Evolutionary conservation across 1,139 yeast genomes (phyloP).

Genomic region (Kodamaea suecica): DNA sequence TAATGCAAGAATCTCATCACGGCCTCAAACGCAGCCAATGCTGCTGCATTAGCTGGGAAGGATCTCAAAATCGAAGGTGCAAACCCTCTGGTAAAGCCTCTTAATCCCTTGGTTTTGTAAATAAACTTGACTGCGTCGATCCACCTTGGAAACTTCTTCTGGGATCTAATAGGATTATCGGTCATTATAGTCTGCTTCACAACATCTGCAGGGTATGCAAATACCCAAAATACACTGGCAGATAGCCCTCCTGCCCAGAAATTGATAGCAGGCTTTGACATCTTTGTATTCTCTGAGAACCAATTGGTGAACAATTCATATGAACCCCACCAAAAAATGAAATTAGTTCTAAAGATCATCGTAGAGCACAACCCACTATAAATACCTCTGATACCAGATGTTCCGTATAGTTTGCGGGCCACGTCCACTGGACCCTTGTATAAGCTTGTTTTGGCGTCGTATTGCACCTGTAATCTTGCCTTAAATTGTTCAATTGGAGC

Average conservation of each 20-base stretch:
- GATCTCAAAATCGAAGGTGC: conserved; percentile 70
- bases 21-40: conserved; percentile 85
- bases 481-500: conserved; percentile 91
- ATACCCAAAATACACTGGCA: conserved; percentile 84
- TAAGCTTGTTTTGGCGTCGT: conserved; percentile 66
- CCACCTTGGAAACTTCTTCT: conserved; percentile 71
- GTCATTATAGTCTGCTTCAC: conserved; percentile 86
- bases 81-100: conserved; percentile 77
- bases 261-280: conserved; percentile 68
- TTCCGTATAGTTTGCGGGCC: conserved; percentile 47
- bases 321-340: conserved; percentile 93
- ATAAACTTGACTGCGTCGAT: conserved; percentile 68
- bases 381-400: conserved; percentile 65
- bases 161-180: conserved; percentile 58
- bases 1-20: conserved; percentile 62
- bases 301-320: conserved; percentile 74
- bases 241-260: conserved; percentile 92
- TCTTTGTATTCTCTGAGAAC: conserved; percentile 59
- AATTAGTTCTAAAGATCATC: conserved; percentile 82
- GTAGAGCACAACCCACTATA: conserved; percentile 84
- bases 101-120: conserved; percentile 53
- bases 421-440: conserved; percentile 84
- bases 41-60: conserved; percentile 93
- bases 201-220: conserved; percentile 89
- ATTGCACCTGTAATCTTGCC: conserved; percentile 86